Conservation (phyloP, 768 basidiomycete species). For the Pulveroboletus frians region DNA sequence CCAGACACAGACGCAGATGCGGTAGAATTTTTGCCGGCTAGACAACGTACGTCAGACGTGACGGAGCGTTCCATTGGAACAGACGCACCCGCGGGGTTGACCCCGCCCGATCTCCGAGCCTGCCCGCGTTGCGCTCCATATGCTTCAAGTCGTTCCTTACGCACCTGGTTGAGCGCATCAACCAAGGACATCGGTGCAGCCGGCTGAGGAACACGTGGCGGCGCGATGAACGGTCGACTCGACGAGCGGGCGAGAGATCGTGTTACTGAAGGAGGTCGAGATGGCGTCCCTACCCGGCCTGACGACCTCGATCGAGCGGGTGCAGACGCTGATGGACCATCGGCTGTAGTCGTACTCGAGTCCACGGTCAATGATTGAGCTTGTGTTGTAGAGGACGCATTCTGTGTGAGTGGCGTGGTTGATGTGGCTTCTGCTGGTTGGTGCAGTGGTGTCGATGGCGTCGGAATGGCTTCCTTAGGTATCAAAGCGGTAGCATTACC, state of each 20-base stretch:
- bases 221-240: conserved; percentile 15
- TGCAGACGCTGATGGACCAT: neutral
- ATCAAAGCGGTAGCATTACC: neutral
- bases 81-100: neutral
- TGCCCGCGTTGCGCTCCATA: neutral
- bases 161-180: conserved; percentile 21
- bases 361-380: neutral
- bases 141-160: conserved; percentile 4
- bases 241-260: conserved; percentile 1
- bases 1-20: neutral
- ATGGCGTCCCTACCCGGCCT: neutral
- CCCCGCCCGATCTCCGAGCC: neutral
- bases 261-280: neutral
- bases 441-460: neutral
- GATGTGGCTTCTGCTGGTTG: neutral
- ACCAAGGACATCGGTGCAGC: conserved; percentile 14
- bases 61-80: no score
- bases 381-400: neutral
- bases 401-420: neutral
- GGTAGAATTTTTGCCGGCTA: neutral
- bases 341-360: neutral
- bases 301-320: conserved; percentile 1
- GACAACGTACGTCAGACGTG: neutral
- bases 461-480: neutral
- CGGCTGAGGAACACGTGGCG: conserved; percentile 19